Base-by-base conservation (phyloP, 2,329 filamentous ascomycete genomes). In the Chaetomiaceae sp. region DNA sequence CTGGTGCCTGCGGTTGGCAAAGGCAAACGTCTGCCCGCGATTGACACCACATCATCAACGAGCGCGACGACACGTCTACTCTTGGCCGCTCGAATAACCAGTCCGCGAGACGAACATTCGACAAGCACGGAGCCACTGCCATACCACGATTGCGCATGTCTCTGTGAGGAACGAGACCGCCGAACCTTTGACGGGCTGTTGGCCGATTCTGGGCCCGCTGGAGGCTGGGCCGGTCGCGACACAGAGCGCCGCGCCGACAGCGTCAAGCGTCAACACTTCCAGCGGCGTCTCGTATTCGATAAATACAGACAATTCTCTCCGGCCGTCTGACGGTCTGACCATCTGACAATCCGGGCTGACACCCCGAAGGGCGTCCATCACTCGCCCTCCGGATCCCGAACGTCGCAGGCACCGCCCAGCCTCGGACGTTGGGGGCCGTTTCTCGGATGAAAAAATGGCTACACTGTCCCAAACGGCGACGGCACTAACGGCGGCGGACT, bases 401-500 rank as follows among this genome's bases (percentile, higher is more conserved):
- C 23, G 21, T 43, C n/a, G 23, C 33, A 23, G 12, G 23, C 23
- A 21, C 13, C 34, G 20, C 13, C 17, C 40, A 19, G 13, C 19
- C 6, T 23, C 21, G 25, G 13, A 3, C 37, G 13, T 21, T 16
- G 38, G 30, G 7, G 17, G 14, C 27, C 44, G 20, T 35, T 12
- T 6, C 33, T 12, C 54, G 39, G 53, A 57, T 56, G 54, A 58
- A 45, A 61, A 51, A 38, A 81, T 80, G 78, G 73, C 77, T 61
- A 71, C 75, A 63, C 73, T 81, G 65, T 76, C 77, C 58, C 72
- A 73, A 55, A 72, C 72, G 55, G 69, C 73, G 45, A 69, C 73
- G 54, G 70, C 74, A 40, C 66, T 80, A 53, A 73, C 72, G 55
- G 69, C 73, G 45, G 69, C 73, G 54, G 70, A 73, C 40, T 66